Evolutionary conservation across 805 yeast species (phyloP).

Genomic region (Candida insectorum): DNA sequence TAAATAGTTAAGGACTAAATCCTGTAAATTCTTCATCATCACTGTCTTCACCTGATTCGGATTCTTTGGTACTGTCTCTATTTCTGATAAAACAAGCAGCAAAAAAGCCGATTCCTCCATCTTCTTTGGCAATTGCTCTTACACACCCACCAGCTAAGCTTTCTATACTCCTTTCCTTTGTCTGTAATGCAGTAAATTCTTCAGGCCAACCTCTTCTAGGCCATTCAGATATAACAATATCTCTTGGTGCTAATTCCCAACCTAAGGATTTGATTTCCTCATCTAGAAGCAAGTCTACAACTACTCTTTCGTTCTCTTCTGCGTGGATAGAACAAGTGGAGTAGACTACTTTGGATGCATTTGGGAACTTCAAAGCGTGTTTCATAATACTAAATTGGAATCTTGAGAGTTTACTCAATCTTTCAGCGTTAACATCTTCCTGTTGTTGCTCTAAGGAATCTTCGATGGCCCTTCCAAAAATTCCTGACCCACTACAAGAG

Average conservation of each 20-base stretch:
- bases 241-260: constrained; percentile 66
- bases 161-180: constrained; percentile 36
- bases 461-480: constrained; percentile 80
- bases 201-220: constrained; percentile 73
- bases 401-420: constrained; percentile 72
- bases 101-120: constrained; percentile 98
- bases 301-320: constrained; percentile 92
- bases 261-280: constrained; percentile 60
- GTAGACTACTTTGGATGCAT: constrained; percentile 75
- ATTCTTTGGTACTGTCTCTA: background rate
- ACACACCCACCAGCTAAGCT: constrained; percentile 80
- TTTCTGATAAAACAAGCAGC: constrained; percentile 79
- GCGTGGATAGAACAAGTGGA: constrained; percentile 95
- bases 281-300: constrained; percentile 70
- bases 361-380: constrained; percentile 83
- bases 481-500: constrained; percentile 96
- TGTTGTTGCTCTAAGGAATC: constrained; percentile 42
- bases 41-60: constrained; percentile 1
- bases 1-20: constrained; percentile 7
- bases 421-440: constrained; percentile 49
- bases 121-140: constrained; percentile 78
- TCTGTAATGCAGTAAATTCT: constrained; percentile 55
- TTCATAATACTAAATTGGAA: constrained; percentile 86
- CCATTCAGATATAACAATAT: constrained; percentile 79
- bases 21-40: constrained; percentile 10